phyloP scores from a whole-genome alignment of 345 rosid genomes.

The Moricandia arvensis region DNA sequence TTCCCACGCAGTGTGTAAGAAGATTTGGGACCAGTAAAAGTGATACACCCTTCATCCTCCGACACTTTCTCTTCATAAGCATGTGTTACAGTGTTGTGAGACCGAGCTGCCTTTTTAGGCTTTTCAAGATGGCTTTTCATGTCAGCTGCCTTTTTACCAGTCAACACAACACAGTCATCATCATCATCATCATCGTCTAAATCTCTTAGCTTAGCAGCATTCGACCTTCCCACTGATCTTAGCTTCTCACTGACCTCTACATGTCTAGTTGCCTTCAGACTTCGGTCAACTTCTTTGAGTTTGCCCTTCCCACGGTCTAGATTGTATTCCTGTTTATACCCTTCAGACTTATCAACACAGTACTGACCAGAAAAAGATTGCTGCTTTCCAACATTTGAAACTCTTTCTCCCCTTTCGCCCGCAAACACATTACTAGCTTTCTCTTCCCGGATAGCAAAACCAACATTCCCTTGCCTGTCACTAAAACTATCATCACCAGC shows the following conservation, averaged over 20 bases:
- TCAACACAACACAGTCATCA: slow-evolving; percentile 49
- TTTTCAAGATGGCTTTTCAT: slow-evolving; percentile 28
- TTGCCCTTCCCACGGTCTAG: slow-evolving; percentile 31
- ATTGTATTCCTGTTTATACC: slow-evolving; percentile 3
- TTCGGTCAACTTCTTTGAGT: slow-evolving; percentile 28
- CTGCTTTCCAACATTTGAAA: slow-evolving; percentile 20
- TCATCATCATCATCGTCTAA: slow-evolving; percentile 43
- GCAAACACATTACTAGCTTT: slow-evolving; percentile 9
- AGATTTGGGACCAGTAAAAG: slow-evolving; percentile 48
- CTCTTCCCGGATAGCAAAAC: slow-evolving; percentile 25
- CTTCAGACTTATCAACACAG: slow-evolving; percentile 39
- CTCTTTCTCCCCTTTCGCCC: slow-evolving; percentile 21
- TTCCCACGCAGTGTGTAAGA: slow-evolving; percentile 54
- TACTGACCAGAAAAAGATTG: slow-evolving; percentile 31
- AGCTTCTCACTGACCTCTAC: slow-evolving; percentile 38
- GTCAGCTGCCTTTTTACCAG: slow-evolving; percentile 33
- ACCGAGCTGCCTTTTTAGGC: slow-evolving; percentile 32
- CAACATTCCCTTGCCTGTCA: slow-evolving; percentile 24
- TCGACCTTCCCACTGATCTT: slow-evolving; percentile 44
- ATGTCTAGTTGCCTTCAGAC: slow-evolving; percentile 37
- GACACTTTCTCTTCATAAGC: slow-evolving; percentile 39
- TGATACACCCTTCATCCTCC: slow-evolving; percentile 50
- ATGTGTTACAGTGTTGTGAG: slow-evolving; percentile 36
- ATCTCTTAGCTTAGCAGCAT: slow-evolving; percentile 36
- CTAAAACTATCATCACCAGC: slow-evolving; percentile 22